Conservation (phyloP, 163 green algal genomes). For the Scenedesmus sp. region DNA sequence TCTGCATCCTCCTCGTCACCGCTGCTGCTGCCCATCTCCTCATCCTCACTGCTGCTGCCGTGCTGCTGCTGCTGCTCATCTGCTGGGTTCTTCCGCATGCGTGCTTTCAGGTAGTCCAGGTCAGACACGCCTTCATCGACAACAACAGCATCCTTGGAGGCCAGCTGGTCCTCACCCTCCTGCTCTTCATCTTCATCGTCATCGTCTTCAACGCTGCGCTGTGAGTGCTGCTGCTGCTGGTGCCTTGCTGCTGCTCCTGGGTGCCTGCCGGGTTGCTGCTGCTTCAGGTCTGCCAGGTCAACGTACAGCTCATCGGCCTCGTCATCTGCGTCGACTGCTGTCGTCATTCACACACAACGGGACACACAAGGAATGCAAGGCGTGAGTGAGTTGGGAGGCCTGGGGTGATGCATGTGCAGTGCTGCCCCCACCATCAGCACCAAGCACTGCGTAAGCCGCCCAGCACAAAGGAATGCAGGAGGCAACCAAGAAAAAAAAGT, state of each 20-base stretch:
- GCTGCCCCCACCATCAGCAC: too few relatives aligned
- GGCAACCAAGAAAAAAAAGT: too few relatives aligned
- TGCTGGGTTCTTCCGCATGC: conserved; percentile 66
- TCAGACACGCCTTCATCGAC: conserved; percentile 85
- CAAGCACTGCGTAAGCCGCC: too few relatives aligned
- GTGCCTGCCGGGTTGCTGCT: conserved; percentile 18
- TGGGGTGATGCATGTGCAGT: too few relatives aligned
- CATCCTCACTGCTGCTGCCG: neutral
- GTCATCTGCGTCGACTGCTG: conserved; percentile 41
- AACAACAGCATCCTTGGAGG: conserved; percentile 64
- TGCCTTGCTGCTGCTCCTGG: neutral
- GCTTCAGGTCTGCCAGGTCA: conserved; percentile 56
- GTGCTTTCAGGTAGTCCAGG: conserved; percentile 89
- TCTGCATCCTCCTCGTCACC: conserved; percentile 36
- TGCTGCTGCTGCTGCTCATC: conserved; percentile 68
- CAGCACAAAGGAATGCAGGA: too few relatives aligned
- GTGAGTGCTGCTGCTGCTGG: conserved; percentile 39
- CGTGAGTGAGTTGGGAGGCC: too few relatives aligned
- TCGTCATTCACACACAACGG: too few relatives aligned
- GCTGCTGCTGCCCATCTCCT: conserved; percentile 40
- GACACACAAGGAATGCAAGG: too few relatives aligned
- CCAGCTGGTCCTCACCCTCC: conserved; percentile 19
- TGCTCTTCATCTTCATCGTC: conserved; percentile 34
- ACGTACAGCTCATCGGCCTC: conserved; percentile 79
- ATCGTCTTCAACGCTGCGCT: neutral